Conservation (phyloP, 75 land plant species). For the Pseudotsuga menziesii region DNA sequence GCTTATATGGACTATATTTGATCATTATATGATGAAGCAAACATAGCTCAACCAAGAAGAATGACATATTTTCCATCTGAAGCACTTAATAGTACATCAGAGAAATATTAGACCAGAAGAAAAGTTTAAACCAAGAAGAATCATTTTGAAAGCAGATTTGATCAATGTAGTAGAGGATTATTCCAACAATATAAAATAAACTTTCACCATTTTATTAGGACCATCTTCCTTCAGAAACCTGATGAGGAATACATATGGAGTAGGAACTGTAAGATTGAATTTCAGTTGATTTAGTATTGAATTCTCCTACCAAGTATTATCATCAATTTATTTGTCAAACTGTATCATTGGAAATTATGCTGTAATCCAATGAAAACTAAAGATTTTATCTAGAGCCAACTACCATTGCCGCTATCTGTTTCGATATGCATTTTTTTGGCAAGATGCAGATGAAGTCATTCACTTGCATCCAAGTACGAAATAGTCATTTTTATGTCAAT, state of each 20-base stretch:
- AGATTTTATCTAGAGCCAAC: background rate
- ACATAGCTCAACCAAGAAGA: conserved; percentile 38
- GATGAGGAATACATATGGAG: conserved; percentile 71
- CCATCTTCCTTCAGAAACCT: conserved; percentile 75
- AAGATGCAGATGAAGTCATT: conserved; percentile 69
- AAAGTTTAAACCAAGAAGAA: background rate
- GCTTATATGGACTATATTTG: conserved; percentile 29
- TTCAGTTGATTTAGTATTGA: conserved; percentile 62
- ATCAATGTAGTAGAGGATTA: background rate
- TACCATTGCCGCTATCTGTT: conserved; percentile 70
- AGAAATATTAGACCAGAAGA: background rate
- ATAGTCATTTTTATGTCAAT: background rate
- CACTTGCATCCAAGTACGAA: conserved; percentile 25
- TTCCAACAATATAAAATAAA: background rate
- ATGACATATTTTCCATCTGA: conserved; percentile 32
- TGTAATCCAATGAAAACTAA: background rate
- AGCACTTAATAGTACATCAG: background rate
- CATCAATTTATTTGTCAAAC: background rate
- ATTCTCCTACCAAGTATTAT: conserved; percentile 46
- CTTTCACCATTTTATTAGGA: conserved; percentile 42
- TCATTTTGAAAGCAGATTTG: background rate
- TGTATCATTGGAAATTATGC: background rate
- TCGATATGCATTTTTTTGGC: conserved; percentile 52
- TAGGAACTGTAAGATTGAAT: conserved; percentile 81
- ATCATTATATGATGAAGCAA: conserved; percentile 36